Conservation (phyloP, 257 asterid genomes). For the Sherardia arvensis region DNA sequence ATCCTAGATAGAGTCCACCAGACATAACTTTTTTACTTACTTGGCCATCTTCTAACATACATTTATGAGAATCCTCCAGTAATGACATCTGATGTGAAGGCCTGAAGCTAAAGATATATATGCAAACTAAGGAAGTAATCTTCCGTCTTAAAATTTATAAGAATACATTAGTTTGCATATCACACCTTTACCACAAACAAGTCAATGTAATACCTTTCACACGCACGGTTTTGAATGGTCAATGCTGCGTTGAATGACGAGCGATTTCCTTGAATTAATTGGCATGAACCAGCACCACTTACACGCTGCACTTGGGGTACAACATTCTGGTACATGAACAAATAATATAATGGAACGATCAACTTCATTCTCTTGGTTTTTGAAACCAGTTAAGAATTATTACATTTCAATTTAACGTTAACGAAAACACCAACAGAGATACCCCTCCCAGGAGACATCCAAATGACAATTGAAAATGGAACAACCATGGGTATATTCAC, state of each 20-base stretch:
- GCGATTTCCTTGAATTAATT: conserved; percentile 13
- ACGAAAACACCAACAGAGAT: background rate
- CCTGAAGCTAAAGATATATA: background rate
- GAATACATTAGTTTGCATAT: background rate
- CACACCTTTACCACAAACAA: background rate
- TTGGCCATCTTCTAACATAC: background rate
- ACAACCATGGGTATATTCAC: background rate
- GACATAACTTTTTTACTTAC: too few species aligned
- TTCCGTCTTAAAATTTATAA: background rate
- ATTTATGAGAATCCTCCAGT: background rate
- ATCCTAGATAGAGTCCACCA: background rate
- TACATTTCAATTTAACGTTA: too few species aligned
- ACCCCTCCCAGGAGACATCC: background rate
- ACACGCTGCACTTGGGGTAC: conserved; percentile 17
- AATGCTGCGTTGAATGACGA: conserved; percentile 12
- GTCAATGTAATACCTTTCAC: conserved; percentile 5
- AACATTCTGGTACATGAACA: conserved; percentile 19
- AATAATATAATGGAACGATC: too few species aligned
- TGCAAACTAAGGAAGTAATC: background rate
- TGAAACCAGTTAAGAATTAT: too few species aligned
- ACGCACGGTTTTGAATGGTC: conserved; percentile 1
- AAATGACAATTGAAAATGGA: background rate
- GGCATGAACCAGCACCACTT: conserved; percentile 11
- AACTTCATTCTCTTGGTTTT: background rate
- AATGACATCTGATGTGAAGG: background rate